These are phyloP conservation scores for Sonneratia caseolaris DNA, from an alignment of 345 rosid genomes.

Conservation along the genomic window DNA sequence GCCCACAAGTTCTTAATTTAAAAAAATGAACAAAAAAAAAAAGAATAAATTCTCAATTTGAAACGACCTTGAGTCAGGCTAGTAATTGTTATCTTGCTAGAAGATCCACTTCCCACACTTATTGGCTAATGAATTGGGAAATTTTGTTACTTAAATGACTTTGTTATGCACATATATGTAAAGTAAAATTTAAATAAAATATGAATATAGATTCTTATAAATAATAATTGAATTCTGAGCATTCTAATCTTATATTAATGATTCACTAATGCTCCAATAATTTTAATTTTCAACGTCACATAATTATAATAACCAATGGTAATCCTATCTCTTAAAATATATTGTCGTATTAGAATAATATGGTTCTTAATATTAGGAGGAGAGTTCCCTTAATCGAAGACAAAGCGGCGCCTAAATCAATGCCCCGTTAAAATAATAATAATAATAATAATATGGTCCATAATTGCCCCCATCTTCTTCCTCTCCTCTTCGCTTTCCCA, in stretches of 20 bases:
- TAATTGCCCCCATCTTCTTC: neutral
- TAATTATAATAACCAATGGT: too few relatives aligned
- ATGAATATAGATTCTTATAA: too few relatives aligned
- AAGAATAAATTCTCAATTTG: neutral
- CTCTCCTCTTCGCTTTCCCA: constrained; percentile 25
- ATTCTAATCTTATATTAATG: too few relatives aligned
- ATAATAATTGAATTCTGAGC: too few relatives aligned
- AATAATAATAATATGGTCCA: neutral
- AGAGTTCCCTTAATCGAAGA: constrained; percentile 8
- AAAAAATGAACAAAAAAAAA: neutral
- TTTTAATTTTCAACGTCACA: too few relatives aligned
- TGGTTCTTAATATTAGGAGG: too few relatives aligned
- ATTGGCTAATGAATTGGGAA: neutral
- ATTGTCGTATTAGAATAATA: too few relatives aligned
- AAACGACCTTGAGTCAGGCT: neutral
- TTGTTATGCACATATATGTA: too few relatives aligned
- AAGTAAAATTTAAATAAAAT: too few relatives aligned
- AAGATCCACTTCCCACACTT: neutral
- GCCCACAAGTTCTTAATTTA: neutral
- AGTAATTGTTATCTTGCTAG: neutral
- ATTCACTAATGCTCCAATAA: too few relatives aligned
- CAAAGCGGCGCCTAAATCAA: constrained; percentile 14
- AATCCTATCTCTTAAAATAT: too few relatives aligned
- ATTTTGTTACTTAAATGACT: neutral
- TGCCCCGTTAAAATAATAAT: neutral